These are phyloP conservation scores for Ballota nigra DNA, from an alignment of 257 asterid genomes.

Conservation along the genomic window DNA sequence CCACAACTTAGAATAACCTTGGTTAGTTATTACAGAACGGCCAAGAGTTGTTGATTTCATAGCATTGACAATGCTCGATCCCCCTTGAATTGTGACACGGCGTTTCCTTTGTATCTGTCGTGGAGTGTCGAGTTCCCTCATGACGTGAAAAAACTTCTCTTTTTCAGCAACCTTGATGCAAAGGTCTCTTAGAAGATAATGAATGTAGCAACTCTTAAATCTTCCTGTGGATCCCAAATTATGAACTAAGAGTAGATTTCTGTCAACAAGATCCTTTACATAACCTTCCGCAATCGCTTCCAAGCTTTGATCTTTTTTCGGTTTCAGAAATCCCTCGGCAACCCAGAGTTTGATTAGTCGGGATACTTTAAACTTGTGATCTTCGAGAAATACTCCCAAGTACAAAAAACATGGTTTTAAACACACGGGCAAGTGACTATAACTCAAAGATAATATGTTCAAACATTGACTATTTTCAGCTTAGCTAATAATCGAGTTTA, in stretches of 20 bases:
- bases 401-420: not conserved
- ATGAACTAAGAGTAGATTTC: not conserved
- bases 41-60: not conserved
- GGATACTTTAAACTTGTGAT: not conserved
- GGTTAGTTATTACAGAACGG: not conserved
- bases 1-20: not conserved
- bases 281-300: not conserved
- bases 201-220: not conserved
- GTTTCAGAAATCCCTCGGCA: slow-evolving; percentile 11
- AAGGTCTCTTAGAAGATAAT: not conserved
- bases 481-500: not conserved
- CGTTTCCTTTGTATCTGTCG: not conserved
- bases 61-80: too few relatives aligned
- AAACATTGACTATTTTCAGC: not conserved
- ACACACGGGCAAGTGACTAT: not conserved
- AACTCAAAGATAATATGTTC: not conserved
- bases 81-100: not conserved
- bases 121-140: not conserved
- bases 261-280: slow-evolving; percentile 8
- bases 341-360: slow-evolving; percentile 6
- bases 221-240: not conserved
- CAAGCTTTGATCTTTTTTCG: not conserved
- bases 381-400: not conserved
- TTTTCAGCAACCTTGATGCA: not conserved
- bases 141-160: not conserved